Evolutionary conservation across 1,284 basidiomycete genomes (phyloP).

Genomic region (Ustilago nuda): DNA sequence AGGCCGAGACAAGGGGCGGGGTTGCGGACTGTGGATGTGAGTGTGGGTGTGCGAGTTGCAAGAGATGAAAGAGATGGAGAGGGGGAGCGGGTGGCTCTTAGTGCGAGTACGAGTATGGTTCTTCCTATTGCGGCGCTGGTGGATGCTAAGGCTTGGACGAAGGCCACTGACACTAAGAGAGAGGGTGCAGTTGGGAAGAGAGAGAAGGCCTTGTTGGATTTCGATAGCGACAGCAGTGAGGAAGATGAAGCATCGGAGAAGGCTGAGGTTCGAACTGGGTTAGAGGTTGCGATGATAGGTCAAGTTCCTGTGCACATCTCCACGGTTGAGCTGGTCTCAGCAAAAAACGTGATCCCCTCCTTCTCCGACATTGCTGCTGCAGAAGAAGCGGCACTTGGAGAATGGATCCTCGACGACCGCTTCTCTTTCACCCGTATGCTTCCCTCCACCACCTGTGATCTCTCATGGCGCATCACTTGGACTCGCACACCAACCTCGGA

Average conservation of each 20-base stretch:
- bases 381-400: slow-evolving; percentile 8
- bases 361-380: background rate
- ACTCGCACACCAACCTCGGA: background rate
- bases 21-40: slow-evolving; percentile 15
- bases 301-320: slow-evolving; percentile 5
- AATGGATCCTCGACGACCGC: slow-evolving; percentile 15
- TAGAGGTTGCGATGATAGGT: slow-evolving; percentile 25
- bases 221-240: slow-evolving; percentile 4
- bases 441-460: background rate
- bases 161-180: background rate
- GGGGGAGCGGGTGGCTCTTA: slow-evolving; percentile 12
- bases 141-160: slow-evolving; percentile 6
- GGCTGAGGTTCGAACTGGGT: slow-evolving; percentile 3
- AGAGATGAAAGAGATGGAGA: background rate
- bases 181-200: background rate
- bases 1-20: slow-evolving; percentile 14
- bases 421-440: slow-evolving; percentile 13
- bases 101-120: slow-evolving; percentile 2
- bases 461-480: slow-evolving; percentile 17
- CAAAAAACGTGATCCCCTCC: background rate
- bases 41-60: slow-evolving; percentile 7
- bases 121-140: slow-evolving; percentile 13
- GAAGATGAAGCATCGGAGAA: slow-evolving; percentile 3
- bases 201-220: slow-evolving; percentile 21
- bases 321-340: background rate